Conservation (phyloP, 1,284 basidiomycete species). For the Apiotrichum siamense region DNA sequence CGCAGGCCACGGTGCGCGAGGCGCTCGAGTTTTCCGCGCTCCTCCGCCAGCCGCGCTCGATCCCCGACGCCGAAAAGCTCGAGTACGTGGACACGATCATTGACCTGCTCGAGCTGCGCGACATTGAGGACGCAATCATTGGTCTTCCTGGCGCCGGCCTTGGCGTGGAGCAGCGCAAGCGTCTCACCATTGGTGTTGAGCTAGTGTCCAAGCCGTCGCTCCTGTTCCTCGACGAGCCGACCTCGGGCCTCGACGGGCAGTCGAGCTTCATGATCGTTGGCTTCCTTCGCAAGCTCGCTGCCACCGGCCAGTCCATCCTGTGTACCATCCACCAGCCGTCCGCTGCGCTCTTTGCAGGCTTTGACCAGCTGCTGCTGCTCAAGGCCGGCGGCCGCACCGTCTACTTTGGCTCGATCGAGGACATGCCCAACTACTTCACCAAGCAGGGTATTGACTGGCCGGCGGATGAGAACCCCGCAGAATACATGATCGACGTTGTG, state of each 20-base stretch:
- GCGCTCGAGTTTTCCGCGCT: constrained; percentile 73
- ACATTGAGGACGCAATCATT: constrained; percentile 51
- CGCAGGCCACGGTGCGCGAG: constrained; percentile 58
- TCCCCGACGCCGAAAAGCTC: constrained; percentile 54
- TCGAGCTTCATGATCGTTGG: constrained; percentile 56
- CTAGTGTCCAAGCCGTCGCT: constrained; percentile 37
- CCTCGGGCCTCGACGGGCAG: constrained; percentile 54
- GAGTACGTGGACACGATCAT: constrained; percentile 53
- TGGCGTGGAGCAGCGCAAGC: constrained; percentile 45
- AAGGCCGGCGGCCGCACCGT: constrained; percentile 50
- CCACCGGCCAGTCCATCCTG: constrained; percentile 48
- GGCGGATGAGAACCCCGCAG: constrained; percentile 51
- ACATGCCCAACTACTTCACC: constrained; percentile 52
- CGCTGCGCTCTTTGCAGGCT: constrained; percentile 58
- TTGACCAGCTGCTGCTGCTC: constrained; percentile 61
- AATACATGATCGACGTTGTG: constrained; percentile 44
- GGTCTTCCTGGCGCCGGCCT: constrained; percentile 49
- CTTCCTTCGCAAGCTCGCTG: constrained; percentile 53
- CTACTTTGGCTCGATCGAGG: constrained; percentile 52
- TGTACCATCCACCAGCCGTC: constrained; percentile 56
- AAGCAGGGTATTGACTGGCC: constrained; percentile 31
- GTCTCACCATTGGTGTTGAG: constrained; percentile 52
- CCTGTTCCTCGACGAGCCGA: constrained; percentile 50
- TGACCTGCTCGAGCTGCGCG: constrained; percentile 50
- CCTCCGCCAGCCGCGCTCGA: constrained; percentile 65